Base-by-base conservation (phyloP, 768 basidiomycete species). In the Leccinum imitatum region DNA sequence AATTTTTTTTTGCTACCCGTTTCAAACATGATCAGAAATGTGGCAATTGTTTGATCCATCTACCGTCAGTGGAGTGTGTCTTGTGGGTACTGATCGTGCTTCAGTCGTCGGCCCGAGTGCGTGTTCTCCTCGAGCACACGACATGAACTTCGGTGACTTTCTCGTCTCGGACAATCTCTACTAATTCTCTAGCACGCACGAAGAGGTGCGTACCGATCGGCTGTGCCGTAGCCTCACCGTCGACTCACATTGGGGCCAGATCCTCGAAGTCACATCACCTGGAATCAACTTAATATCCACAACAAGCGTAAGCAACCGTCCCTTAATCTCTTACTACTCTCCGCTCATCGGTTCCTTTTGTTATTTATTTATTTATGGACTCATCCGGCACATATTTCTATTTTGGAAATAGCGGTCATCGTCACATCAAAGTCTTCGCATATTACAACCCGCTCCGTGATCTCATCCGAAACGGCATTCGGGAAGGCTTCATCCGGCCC, bases 241-340 rank as follows among this genome's bases (percentile, higher is more conserved):
- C 23, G 11, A 54, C 25, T 33, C 31, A 33, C 11, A 33, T 33
- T 33, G 31, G 31, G 51, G 8, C 5, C 63, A 93, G 90, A 76
- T 93, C n/a, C 73, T 97, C 30, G 96, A 98, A 74, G 95, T 92
- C 27, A 27, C 62, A 84, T 87, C 14, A 96, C 95, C 0, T 99
- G 96, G 96, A 91, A 91, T 19, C 95, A 98, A 69, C 73, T 97
- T 6, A 89, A 90, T 19, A 89, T 95, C 47, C 91, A 94, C 70
- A 80, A 83, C 57, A 93, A 93, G 77, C 91, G 91, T 91, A 69
- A 63, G 84, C 0, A 35, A 31, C 27, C 52, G 64, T 57, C 1
- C 64, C 63, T 64, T 53, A 27, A 63, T 23, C 3, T 23, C 7
- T 19, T 27, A 27, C 9, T n/a, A 2, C 21, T 4, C 37, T 19